These are phyloP conservation scores for Pochonia chlamydosporia DNA, from an alignment of 2,329 filamentous ascomycete genomes.

Conservation along the genomic window DNA sequence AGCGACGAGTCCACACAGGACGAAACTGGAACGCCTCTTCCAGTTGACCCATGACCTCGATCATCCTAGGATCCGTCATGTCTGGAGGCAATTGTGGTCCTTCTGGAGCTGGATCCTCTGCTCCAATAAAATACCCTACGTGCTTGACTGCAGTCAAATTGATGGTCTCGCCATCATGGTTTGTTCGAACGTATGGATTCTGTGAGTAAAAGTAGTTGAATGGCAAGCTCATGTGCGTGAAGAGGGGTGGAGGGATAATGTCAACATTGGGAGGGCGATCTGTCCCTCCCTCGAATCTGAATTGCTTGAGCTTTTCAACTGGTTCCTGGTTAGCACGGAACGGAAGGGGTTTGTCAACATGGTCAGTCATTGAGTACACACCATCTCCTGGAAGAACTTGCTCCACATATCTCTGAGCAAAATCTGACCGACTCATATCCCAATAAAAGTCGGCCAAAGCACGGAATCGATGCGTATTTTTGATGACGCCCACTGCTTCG, in stretches of 20 bases:
- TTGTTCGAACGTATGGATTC: conserved; percentile 68
- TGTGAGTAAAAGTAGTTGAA: conserved; percentile 81
- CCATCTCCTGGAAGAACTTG: conserved; percentile 67
- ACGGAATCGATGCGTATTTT: conserved; percentile 81
- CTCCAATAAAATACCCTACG: conserved; percentile 51
- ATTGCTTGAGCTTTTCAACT: conserved; percentile 52
- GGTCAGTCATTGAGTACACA: conserved; percentile 27
- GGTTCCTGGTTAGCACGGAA: not conserved
- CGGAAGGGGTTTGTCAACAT: not conserved
- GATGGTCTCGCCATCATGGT: conserved; percentile 49
- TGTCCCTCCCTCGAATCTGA: conserved; percentile 59
- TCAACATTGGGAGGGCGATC: conserved; percentile 57
- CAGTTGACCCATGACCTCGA: conserved; percentile 59
- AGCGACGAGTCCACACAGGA: conserved; percentile 82
- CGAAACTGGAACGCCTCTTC: conserved; percentile 62
- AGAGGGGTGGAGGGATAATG: conserved; percentile 73
- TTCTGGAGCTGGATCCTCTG: conserved; percentile 54
- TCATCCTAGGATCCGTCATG: conserved; percentile 55
- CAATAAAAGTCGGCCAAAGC: conserved; percentile 86
- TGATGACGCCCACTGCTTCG: conserved; percentile 66
- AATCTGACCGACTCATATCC: conserved; percentile 60
- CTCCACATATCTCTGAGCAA: conserved; percentile 66
- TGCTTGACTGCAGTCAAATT: conserved; percentile 56
- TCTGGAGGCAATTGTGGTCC: conserved; percentile 57
- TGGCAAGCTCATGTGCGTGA: conserved; percentile 66